A percentile compares a stretch with the other conserved stretches of the same genome.
Evolutionary conservation across 148 eudicot species (phyloP).

Genomic region (Vaccinium corymbosum): DNA sequence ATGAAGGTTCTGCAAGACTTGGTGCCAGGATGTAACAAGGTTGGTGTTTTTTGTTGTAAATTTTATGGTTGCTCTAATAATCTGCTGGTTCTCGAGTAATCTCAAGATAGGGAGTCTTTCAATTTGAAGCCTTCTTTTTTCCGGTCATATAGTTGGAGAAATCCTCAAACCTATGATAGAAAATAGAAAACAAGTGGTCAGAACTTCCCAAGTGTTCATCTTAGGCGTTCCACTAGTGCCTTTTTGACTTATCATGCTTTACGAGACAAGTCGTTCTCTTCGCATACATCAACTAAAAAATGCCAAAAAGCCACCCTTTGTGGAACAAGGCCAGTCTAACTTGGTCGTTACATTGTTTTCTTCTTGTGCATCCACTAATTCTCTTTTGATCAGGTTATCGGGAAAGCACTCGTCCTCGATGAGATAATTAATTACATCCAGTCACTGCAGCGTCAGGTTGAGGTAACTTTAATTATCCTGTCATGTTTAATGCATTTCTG

Average conservation of each 20-base stretch:
- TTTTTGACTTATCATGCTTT: too few relatives aligned
- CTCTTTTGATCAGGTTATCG: slow-evolving; percentile 52
- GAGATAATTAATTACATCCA: slow-evolving; percentile 88
- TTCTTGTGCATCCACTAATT: slow-evolving; percentile 3
- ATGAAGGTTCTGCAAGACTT: slow-evolving; percentile 93
- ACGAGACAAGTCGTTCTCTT: too few relatives aligned
- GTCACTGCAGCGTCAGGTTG: slow-evolving; percentile 81
- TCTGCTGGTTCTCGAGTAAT: neutral
- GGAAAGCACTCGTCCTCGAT: slow-evolving; percentile 88
- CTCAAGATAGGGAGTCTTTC: neutral
- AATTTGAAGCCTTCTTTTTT: neutral
- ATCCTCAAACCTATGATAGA: neutral
- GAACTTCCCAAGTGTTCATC: neutral
- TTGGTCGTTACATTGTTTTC: neutral
- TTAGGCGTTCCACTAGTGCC: neutral
- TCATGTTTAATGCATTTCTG: neutral
- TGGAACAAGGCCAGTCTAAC: too few relatives aligned
- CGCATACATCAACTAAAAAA: too few relatives aligned
- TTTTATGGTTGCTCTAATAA: slow-evolving; percentile 2
- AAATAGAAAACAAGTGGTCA: neutral
- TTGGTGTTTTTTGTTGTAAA: neutral
- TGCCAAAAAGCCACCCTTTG: too few relatives aligned
- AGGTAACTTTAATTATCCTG: slow-evolving; percentile 37
- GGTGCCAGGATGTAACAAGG: slow-evolving; percentile 70
- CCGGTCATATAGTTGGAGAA: neutral